These are phyloP conservation scores for Tetrapyrgos nigripes DNA, from an alignment of 1,284 basidiomycete genomes.

Conservation along the genomic window DNA sequence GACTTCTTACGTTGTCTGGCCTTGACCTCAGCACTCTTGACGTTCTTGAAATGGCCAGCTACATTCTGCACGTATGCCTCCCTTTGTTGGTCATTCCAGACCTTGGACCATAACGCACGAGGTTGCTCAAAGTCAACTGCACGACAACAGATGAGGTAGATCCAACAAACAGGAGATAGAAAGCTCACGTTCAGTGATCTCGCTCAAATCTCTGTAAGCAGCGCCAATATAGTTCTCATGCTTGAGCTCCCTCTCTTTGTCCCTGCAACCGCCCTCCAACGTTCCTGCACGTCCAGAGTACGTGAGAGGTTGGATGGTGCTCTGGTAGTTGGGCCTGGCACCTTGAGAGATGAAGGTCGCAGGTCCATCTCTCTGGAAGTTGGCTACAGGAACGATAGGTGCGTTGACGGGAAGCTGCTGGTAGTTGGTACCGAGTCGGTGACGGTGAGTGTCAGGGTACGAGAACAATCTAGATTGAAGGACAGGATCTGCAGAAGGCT, in stretches of 20 bases:
- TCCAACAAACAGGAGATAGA: not conserved
- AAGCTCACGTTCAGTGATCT: slow-evolving; percentile 76
- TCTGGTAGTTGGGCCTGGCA: slow-evolving; percentile 85
- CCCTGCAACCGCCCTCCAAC: slow-evolving; percentile 43
- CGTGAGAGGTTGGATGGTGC: slow-evolving; percentile 68
- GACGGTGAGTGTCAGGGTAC: slow-evolving; percentile 94
- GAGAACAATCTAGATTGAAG: slow-evolving; percentile 94
- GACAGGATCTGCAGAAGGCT: slow-evolving; percentile 89
- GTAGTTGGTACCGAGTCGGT: slow-evolving; percentile 89
- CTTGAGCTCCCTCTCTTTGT: slow-evolving; percentile 45
- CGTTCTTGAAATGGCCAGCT: slow-evolving; percentile 72
- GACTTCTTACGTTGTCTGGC: slow-evolving; percentile 67
- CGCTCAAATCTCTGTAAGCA: slow-evolving; percentile 77
- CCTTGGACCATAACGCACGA: slow-evolving; percentile 78
- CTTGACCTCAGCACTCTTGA: slow-evolving; percentile 72
- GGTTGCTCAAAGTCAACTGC: slow-evolving; percentile 93
- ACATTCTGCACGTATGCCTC: slow-evolving; percentile 82
- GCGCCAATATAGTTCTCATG: slow-evolving; percentile 83
- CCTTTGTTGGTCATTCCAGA: slow-evolving; percentile 74
- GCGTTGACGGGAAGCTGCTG: slow-evolving; percentile 89
- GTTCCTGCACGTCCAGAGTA: slow-evolving; percentile 50
- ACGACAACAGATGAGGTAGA: slow-evolving; percentile 10
- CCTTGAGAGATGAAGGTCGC: slow-evolving; percentile 83
- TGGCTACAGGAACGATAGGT: slow-evolving; percentile 74
- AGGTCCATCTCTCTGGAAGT: slow-evolving; percentile 88